Evolutionary conservation across 495 filamentous ascomycete species (phyloP).

Genomic region (Entonaema liquescens): DNA sequence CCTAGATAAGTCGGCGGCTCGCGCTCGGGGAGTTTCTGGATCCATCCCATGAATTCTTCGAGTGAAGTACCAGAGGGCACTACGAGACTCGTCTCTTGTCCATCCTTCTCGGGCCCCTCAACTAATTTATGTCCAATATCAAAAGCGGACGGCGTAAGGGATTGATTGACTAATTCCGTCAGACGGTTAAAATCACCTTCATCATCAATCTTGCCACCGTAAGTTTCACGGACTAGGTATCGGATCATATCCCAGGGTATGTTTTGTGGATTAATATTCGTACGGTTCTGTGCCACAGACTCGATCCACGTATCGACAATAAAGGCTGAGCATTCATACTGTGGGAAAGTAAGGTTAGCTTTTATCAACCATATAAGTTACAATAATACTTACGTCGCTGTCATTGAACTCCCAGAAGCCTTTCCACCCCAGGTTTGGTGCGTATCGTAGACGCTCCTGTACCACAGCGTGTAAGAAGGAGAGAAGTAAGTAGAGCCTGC

Average conservation of each 20-base stretch:
- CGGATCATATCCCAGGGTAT: slow-evolving; percentile 98
- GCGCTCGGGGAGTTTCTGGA: slow-evolving; percentile 88
- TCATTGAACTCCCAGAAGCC: slow-evolving; percentile 99
- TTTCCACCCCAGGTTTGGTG: slow-evolving; percentile 95
- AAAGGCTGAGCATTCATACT: slow-evolving; percentile 97
- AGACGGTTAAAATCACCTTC: slow-evolving; percentile 83
- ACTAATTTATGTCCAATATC: slow-evolving; percentile 92
- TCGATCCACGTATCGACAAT: slow-evolving; percentile 98
- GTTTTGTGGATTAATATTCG: slow-evolving; percentile 90
- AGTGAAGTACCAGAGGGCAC: slow-evolving; percentile 83
- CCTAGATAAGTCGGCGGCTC: slow-evolving; percentile 98
- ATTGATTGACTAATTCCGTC: slow-evolving; percentile 71
- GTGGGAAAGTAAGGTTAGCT: slow-evolving; percentile 42
- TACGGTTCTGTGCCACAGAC: slow-evolving; percentile 77
- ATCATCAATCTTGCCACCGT: slow-evolving; percentile 97
- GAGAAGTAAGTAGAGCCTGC: slow-evolving; percentile 88
- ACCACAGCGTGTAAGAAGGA: slow-evolving; percentile 96
- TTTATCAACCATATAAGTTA: slow-evolving; percentile 1
- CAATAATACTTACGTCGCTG: slow-evolving; percentile 80
- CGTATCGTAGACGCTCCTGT: slow-evolving; percentile 94
- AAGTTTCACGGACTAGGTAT: slow-evolving; percentile 89
- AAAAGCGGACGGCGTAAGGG: slow-evolving; percentile 87
- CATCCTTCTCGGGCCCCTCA: slow-evolving; percentile 58
- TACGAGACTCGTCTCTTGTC: slow-evolving; percentile 67
- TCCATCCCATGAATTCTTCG: slow-evolving; percentile 90